Base-by-base conservation (phyloP, 345 rosid genomes). In the Geranium rotundifolium region DNA sequence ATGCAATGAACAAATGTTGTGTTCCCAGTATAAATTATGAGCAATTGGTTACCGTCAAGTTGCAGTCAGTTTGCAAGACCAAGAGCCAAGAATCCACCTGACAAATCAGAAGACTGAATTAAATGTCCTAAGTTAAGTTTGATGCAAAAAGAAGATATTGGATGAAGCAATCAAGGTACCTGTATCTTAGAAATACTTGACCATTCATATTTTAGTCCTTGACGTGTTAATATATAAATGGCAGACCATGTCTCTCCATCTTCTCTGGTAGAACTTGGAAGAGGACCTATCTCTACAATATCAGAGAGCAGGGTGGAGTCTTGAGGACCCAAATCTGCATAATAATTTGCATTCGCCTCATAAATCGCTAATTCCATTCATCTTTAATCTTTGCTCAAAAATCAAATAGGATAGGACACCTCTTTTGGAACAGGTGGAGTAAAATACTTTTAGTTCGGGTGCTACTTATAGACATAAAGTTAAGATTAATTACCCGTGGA, bases 311-410 rank as follows among this genome's bases (percentile, higher is more conserved):
- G 67, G 57, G 97, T 71, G 34, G 97, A 93, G 71, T 90, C 99
- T 68, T 90, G 96, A 57, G 99, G 99, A 73, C 97, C 86, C 75
- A 93, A 80, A 76, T 93, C 99, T 89, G 85, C 78, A 76, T 16
- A n/a, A 63, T 7, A 23, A 23, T 23, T 23, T 23, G 27, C 27
- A 23, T 23, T 23, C 27, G 2, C 27, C 27, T 23, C 27, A 23
- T 23, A 23, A 23, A 23, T 23, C 27, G 1, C 27, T 23, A 23
- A 23, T 0, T 23, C 27, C 27, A 23, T 23, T 23, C 27, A 23
- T 23, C 27, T 23, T 23, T 23, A 23, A 23, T 23, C 27, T 23
- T 23, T 23, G 27, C 27, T 23, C 27, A 23, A 23, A 23, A 23
- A 23, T 23, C 27, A 23, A 23, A 23, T 23, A 23, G 27, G 27